These are phyloP conservation scores for Penicillium diatomitis DNA, from an alignment of 495 filamentous ascomycete genomes.

Conservation along the genomic window DNA sequence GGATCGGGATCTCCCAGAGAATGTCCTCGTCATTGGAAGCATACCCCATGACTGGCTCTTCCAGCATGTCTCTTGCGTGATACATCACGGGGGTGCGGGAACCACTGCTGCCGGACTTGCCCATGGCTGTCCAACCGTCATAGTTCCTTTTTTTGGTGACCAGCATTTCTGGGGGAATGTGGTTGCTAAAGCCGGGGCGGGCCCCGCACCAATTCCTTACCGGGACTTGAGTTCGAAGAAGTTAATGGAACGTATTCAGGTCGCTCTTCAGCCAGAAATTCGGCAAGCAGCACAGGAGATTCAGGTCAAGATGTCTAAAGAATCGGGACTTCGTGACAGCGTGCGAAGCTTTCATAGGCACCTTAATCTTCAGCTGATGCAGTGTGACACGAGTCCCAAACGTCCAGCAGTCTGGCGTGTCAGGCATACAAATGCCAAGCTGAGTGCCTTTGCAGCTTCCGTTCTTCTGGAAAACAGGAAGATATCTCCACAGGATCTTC, in stretches of 20 bases:
- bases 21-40: slow-evolving; percentile 45
- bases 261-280: not conserved
- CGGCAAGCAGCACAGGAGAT: not conserved
- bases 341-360: not conserved
- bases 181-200: slow-evolving; percentile 50
- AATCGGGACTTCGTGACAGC: not conserved
- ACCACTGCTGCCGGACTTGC: slow-evolving; percentile 50
- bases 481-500: not conserved
- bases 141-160: slow-evolving; percentile 58
- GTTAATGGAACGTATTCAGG: slow-evolving; percentile 20
- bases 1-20: slow-evolving; percentile 13
- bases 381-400: not conserved
- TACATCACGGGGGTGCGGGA: slow-evolving; percentile 55
- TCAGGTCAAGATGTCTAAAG: not conserved
- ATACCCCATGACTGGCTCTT: slow-evolving; percentile 57
- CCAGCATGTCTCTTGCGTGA: slow-evolving; percentile 45
- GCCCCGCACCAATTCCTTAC: slow-evolving; percentile 52
- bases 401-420: not conserved
- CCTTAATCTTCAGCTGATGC: not conserved
- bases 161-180: slow-evolving; percentile 75
- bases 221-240: slow-evolving; percentile 44
- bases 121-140: slow-evolving; percentile 42
- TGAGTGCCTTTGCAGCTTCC: not conserved
- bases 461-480: not conserved
- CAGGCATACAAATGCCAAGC: not conserved